These are phyloP conservation scores for Pouteria campechiana DNA, from an alignment of 179 eudicot genomes.

Conservation along the genomic window DNA sequence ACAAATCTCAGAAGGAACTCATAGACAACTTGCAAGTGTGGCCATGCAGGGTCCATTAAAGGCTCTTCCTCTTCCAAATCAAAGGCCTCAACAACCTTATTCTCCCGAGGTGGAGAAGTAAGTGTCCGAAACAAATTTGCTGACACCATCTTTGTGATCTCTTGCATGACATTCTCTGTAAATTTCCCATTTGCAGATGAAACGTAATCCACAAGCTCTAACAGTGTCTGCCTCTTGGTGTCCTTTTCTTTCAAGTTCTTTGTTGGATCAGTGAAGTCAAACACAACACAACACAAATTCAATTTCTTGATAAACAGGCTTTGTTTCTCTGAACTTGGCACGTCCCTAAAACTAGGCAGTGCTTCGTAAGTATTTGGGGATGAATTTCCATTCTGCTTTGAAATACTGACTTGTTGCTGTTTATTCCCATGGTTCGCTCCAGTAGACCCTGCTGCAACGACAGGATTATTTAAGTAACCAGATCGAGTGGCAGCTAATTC, in stretches of 20 bases:
- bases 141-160: conserved; percentile 24
- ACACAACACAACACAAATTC: conserved; percentile 29
- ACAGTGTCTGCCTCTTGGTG: conserved; percentile 31
- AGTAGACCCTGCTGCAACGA: conserved; percentile 6
- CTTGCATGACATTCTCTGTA: conserved; percentile 28
- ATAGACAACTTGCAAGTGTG: conserved; percentile 39
- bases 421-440: conserved; percentile 16
- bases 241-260: conserved; percentile 37
- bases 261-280: conserved; percentile 35
- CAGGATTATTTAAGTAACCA: conserved; percentile 8
- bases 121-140: conserved; percentile 24
- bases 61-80: conserved; percentile 46
- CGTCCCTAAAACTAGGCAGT: conserved; percentile 33
- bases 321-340: conserved; percentile 32
- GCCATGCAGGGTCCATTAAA: conserved; percentile 38
- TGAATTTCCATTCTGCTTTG: conserved; percentile 14
- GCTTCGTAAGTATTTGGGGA: conserved; percentile 15
- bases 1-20: conserved; percentile 42
- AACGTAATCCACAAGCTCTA: conserved; percentile 34
- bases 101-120: conserved; percentile 29
- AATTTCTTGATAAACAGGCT: conserved; percentile 28
- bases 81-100: conserved; percentile 24
- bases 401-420: conserved; percentile 8
- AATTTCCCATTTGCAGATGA: conserved; percentile 33
- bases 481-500: conserved; percentile 6